These are phyloP conservation scores for Lolium rigidum DNA, from an alignment of 176 grass and related monocot genomes.

Conservation along the genomic window DNA sequence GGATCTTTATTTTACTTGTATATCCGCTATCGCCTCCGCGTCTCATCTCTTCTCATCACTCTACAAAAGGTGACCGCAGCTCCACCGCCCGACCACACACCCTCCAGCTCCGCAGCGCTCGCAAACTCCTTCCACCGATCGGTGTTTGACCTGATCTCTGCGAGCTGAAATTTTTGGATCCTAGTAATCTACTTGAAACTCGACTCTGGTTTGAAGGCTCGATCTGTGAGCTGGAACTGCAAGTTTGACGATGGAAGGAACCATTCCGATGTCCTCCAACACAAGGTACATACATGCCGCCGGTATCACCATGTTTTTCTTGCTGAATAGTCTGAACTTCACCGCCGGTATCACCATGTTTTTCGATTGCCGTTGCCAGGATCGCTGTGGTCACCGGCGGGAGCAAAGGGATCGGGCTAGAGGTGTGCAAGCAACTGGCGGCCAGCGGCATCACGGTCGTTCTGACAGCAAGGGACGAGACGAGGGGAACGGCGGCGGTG, in stretches of 20 bases:
- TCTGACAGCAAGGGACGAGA: constrained; percentile 56
- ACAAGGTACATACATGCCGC: constrained; percentile 6
- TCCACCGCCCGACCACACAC: background rate
- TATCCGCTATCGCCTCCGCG: background rate
- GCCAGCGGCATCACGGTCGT: constrained; percentile 49
- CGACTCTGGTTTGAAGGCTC: background rate
- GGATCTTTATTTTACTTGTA: too few species aligned
- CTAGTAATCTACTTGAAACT: background rate
- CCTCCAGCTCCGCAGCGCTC: background rate
- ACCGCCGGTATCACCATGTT: background rate
- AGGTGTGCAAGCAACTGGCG: constrained; percentile 60
- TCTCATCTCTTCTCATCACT: background rate
- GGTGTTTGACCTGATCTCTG: background rate
- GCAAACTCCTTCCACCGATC: background rate
- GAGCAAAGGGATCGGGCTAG: constrained; percentile 65
- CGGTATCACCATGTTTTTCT: background rate
- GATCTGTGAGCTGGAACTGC: background rate
- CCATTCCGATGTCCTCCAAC: background rate
- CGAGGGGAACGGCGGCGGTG: constrained; percentile 44
- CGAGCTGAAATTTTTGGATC: background rate
- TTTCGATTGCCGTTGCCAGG: constrained; percentile 7
- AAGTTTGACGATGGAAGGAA: constrained; percentile 20
- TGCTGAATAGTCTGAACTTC: background rate
- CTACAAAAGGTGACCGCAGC: background rate
- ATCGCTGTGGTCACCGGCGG: constrained; percentile 69